A percentile compares a stretch with the other conserved stretches of the same genome.
Evolutionary conservation across 164 flowering plant genomes (phyloP).

Genomic region (Protea cynaroides): DNA sequence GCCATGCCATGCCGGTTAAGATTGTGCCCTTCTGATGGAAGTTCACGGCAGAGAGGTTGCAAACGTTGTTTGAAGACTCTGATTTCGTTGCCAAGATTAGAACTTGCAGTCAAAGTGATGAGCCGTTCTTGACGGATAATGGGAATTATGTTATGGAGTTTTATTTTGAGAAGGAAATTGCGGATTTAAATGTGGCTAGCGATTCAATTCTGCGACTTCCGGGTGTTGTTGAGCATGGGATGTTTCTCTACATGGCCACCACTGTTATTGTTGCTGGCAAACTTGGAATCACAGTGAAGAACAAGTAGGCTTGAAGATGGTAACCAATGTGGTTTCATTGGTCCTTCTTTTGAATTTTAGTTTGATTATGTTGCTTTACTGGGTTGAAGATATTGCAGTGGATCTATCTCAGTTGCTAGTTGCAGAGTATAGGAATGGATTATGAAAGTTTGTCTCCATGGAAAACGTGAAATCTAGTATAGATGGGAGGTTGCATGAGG

Average conservation of each 20-base stretch:
- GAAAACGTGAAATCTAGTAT: too few species aligned
- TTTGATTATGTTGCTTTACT: too few species aligned
- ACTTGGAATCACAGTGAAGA: constrained; percentile 53
- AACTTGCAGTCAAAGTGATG: constrained; percentile 22
- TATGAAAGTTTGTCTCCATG: too few species aligned
- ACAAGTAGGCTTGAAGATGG: constrained; percentile 24
- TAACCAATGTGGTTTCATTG: background rate
- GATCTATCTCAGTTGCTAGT: too few species aligned
- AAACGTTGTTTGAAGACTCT: constrained; percentile 41
- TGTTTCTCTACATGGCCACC: constrained; percentile 95
- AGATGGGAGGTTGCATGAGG: too few species aligned
- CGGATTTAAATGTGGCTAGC: constrained; percentile 66
- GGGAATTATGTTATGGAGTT: constrained; percentile 75
- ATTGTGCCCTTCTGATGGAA: constrained; percentile 79
- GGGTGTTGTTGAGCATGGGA: constrained; percentile 94
- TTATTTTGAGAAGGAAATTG: constrained; percentile 64
- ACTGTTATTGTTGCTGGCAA: constrained; percentile 76
- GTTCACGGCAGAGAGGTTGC: constrained; percentile 47
- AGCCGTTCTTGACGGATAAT: constrained; percentile 73
- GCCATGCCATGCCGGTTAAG: constrained; percentile 84
- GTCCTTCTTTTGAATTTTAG: too few species aligned
- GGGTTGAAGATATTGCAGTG: too few species aligned
- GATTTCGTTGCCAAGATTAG: constrained; percentile 74
- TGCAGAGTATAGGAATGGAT: too few species aligned
- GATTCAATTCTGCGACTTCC: constrained; percentile 62